Evolutionary conservation across 2,329 filamentous ascomycete species (phyloP), one percentile per base, ranked within the genome.

Genomic region (Fusarium poae): DNA sequence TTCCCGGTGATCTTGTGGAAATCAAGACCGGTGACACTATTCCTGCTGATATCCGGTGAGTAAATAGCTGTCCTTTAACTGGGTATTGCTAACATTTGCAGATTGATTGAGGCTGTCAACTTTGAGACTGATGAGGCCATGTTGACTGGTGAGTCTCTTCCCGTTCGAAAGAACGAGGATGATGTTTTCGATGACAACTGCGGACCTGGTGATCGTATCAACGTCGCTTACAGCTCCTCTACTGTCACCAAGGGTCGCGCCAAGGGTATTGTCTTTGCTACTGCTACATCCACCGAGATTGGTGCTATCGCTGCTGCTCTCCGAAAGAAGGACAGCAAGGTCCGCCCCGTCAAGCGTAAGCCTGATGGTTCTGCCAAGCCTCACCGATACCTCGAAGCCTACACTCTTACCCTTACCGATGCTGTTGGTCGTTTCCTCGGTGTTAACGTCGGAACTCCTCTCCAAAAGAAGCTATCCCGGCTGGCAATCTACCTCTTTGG

Each of bases 401-500:
- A 78, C 42, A 78, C 78, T 11, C 69, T 84, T 78, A 90, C 87
- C 5, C 76, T 84, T 42, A 83, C 82, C 15, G 87, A 90, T 75
- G 85, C 85, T 8, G 77, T 90, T 60, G 88, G 87, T 6, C 82
- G 84, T 37, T 91, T 92, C 74, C 81, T 92, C 11, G 90, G 90
- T 52, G 84, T 92, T 62, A 90, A 87, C 56, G 85, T 90, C 15
- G 90, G 91, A 46, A 92, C 90, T 13, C 91, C 90, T 5, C 82
- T 92, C 20, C 89, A 92, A 76, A 85, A 86, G 70, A 91, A 90
- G 73, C 82, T 92, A 18, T 90, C 89, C 48, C 87, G 87, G 75
- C 83, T 92, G 50, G 90, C 90, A 23, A 82, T 92, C 20, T 76
- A 90, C 4, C 84, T 92, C 3, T 92, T 92, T 73, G 83, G 82